phyloP scores from a whole-genome alignment of 805 yeast genomes.

The Candida germanica region DNA sequence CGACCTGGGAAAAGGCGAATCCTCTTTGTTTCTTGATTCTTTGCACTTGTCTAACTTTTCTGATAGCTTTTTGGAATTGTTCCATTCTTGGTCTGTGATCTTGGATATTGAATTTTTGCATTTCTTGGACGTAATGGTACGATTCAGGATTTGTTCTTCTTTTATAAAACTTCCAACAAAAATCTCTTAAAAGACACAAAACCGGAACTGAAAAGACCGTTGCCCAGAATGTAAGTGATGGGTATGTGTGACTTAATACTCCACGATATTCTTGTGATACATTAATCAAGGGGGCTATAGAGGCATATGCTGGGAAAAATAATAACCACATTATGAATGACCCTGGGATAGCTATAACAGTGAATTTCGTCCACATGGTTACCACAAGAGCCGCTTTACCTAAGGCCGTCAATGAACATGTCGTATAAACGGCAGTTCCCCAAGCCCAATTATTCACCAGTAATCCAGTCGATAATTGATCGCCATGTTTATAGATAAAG shows the following conservation, averaged over 20 bases:
- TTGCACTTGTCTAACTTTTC: conserved; percentile 97
- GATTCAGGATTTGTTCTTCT: conserved; percentile 89
- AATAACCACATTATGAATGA: conserved; percentile 80
- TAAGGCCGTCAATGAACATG: conserved; percentile 82
- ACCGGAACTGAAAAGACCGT: conserved; percentile 70
- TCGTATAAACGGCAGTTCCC: conserved; percentile 88
- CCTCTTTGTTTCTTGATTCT: conserved; percentile 98
- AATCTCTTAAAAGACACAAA: conserved; percentile 79
- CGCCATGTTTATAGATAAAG: conserved; percentile 66
- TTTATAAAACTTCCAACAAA: conserved; percentile 91
- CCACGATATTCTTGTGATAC: conserved; percentile 87
- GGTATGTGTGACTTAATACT: conserved; percentile 69
- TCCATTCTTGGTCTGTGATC: conserved; percentile 96
- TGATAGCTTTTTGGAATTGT: conserved; percentile 93
- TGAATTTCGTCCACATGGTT: conserved; percentile 92
- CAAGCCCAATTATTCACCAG: conserved; percentile 89
- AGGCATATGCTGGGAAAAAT: conserved; percentile 83
- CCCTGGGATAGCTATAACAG: conserved; percentile 91
- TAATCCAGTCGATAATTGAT: conserved; percentile 62
- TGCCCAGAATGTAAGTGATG: conserved; percentile 82
- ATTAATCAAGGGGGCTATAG: conserved; percentile 75
- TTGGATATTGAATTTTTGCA: conserved; percentile 90
- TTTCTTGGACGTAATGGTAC: conserved; percentile 94
- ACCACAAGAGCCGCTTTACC: conserved; percentile 95
- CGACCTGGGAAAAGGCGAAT: conserved; percentile 95